Conservation (phyloP, 2,329 filamentous ascomycete genomes). For the Ophiostoma triangulosporum region DNA sequence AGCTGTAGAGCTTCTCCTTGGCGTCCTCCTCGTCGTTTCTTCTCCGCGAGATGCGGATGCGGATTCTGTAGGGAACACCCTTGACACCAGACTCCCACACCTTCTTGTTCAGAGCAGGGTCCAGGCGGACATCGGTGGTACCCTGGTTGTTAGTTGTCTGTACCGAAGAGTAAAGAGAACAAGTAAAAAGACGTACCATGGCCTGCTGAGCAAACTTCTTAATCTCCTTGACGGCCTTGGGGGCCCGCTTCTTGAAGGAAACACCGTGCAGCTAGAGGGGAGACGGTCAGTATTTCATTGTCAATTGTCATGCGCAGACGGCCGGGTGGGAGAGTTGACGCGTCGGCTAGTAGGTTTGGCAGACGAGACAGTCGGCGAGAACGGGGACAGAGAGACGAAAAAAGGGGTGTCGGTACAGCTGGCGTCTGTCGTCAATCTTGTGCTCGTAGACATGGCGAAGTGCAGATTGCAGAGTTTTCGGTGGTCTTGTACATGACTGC, state of each 20-base stretch:
- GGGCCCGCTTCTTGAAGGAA: conserved; percentile 99
- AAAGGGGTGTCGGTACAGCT: no score
- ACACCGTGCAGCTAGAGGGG: conserved; percentile 75
- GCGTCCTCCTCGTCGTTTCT: conserved; percentile 99
- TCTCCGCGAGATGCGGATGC: conserved; percentile 97
- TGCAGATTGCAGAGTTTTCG: no score
- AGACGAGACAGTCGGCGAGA: no score
- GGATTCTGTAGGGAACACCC: conserved; percentile 94
- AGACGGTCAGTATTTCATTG: not conserved
- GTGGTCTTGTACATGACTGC: no score
- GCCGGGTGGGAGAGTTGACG: not conserved
- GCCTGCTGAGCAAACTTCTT: conserved; percentile 81
- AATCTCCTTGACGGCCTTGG: conserved; percentile 99
- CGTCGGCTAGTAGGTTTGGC: not conserved
- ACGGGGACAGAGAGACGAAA: no score
- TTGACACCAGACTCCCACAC: conserved; percentile 99
- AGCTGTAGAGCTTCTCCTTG: conserved; percentile 99
- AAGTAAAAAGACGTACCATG: conserved; percentile 59
- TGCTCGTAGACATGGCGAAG: no score
- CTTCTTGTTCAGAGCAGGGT: conserved; percentile 99
- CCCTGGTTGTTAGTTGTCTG: conserved; percentile 41
- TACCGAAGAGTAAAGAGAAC: not conserved
- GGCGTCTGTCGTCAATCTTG: no score
- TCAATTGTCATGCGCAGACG: not conserved
- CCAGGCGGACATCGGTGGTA: conserved; percentile 91